Evolutionary conservation across 768 basidiomycete genomes (phyloP).

Genomic region (Amanita exitialis): DNA sequence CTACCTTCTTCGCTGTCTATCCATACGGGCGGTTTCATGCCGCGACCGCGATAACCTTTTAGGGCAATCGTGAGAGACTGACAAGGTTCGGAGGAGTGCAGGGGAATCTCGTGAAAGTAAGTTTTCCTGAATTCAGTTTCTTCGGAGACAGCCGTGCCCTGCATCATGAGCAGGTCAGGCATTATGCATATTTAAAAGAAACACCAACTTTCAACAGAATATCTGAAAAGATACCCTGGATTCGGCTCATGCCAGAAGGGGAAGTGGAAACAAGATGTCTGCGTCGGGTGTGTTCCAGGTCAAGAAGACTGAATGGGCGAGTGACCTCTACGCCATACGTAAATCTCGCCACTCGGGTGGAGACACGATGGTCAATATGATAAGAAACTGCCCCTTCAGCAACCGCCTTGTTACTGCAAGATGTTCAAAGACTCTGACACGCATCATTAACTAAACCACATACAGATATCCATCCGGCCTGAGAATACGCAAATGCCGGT

Average conservation of each 20-base stretch:
- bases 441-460: slow-evolving; percentile 11
- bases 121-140: slow-evolving; percentile 13
- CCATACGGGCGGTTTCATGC: slow-evolving; percentile 10
- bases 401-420: slow-evolving; percentile 16
- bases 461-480: slow-evolving; percentile 39
- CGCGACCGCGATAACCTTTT: slow-evolving; percentile 15
- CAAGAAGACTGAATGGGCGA: neutral
- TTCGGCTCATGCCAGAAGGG: neutral
- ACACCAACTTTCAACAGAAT: slow-evolving; percentile 7
- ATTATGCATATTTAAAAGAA: too few species aligned
- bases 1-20: slow-evolving; percentile 13
- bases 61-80: neutral
- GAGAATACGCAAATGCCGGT: slow-evolving; percentile 22
- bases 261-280: neutral
- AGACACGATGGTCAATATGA: slow-evolving; percentile 14
- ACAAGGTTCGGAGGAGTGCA: neutral
- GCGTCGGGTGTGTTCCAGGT: slow-evolving; percentile 1
- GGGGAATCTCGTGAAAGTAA: neutral
- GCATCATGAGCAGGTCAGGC: neutral
- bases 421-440: neutral
- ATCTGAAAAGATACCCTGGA: slow-evolving; percentile 7
- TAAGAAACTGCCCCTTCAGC: slow-evolving; percentile 17
- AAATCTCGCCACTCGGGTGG: slow-evolving; percentile 12
- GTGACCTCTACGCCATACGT: slow-evolving; percentile 12
- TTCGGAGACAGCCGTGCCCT: slow-evolving; percentile 17